Evolutionary conservation across 768 basidiomycete genomes (phyloP).

Genomic region (Auricularia auricula-judae): DNA sequence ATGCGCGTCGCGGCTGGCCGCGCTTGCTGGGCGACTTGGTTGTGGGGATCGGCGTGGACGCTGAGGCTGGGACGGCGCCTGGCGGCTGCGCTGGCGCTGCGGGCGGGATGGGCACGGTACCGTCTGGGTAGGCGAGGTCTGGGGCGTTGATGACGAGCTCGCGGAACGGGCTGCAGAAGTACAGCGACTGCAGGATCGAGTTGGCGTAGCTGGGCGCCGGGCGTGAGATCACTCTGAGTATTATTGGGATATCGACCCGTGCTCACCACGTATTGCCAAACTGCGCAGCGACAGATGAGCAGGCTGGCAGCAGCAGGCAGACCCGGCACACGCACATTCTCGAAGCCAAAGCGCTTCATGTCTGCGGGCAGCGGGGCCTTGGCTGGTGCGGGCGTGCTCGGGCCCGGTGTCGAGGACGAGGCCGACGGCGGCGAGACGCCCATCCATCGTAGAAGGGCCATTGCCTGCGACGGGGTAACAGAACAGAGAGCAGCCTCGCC

Average conservation of each 20-base stretch:
- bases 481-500: too few species aligned
- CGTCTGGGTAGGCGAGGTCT: slow-evolving; percentile 34
- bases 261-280: slow-evolving; percentile 93
- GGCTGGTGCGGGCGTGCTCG: neutral
- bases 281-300: slow-evolving; percentile 26
- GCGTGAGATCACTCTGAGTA: slow-evolving; percentile 11
- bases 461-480: neutral
- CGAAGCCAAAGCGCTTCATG: slow-evolving; percentile 87
- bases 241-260: neutral
- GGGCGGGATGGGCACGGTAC: too few species aligned
- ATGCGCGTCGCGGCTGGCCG: slow-evolving; percentile 2
- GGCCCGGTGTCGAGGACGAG: neutral
- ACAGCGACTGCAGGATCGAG: slow-evolving; percentile 94
- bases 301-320: neutral
- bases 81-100: slow-evolving; percentile 20
- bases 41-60: slow-evolving; percentile 17
- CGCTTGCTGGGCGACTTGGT: slow-evolving; percentile 8
- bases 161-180: slow-evolving; percentile 89
- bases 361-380: slow-evolving; percentile 33
- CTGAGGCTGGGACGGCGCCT: slow-evolving; percentile 15
- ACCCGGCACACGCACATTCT: slow-evolving; percentile 61
- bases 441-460: slow-evolving; percentile 11
- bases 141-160: slow-evolving; percentile 70
- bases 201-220: slow-evolving; percentile 75
- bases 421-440: slow-evolving; percentile 5